Conservation (phyloP, 345 rosid species). For the Salix arbutifolia region DNA sequence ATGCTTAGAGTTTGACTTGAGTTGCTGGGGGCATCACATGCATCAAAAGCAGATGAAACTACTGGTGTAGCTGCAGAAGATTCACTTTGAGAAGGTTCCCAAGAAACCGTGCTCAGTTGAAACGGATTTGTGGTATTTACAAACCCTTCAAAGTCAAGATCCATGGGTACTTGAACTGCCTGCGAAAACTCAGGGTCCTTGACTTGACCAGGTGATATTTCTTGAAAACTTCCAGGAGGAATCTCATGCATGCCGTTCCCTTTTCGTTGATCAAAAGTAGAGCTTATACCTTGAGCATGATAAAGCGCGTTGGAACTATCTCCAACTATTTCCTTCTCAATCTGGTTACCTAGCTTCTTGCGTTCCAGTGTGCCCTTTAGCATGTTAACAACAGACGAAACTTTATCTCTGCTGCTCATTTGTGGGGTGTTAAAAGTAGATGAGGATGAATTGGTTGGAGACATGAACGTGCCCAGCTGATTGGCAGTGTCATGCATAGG, state of each 20-base stretch:
- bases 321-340: slow-evolving; percentile 34
- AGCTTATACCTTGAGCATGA: slow-evolving; percentile 26
- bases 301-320: slow-evolving; percentile 33
- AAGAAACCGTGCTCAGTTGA: slow-evolving; percentile 39
- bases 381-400: slow-evolving; percentile 68
- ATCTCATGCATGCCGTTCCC: slow-evolving; percentile 30
- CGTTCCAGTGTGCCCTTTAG: slow-evolving; percentile 61
- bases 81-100: slow-evolving; percentile 61
- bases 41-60: slow-evolving; percentile 54
- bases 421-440: slow-evolving; percentile 39
- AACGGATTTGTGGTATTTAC: slow-evolving; percentile 37
- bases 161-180: slow-evolving; percentile 31
- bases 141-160: slow-evolving; percentile 45
- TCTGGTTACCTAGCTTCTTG: slow-evolving; percentile 46
- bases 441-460: slow-evolving; percentile 58
- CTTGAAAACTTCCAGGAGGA: slow-evolving; percentile 28
- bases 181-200: slow-evolving; percentile 21
- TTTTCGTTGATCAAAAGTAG: slow-evolving; percentile 26
- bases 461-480: slow-evolving; percentile 40
- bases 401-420: slow-evolving; percentile 35
- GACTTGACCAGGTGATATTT: slow-evolving; percentile 25
- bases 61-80: slow-evolving; percentile 73
- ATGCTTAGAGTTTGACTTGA: slow-evolving; percentile 45
- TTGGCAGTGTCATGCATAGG: slow-evolving; percentile 35
- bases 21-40: slow-evolving; percentile 55